Evolutionary conservation across 495 filamentous ascomycete species (phyloP), one percentile per base, ranked within the genome.

Genomic region (Lasiosphaeria miniovina): DNA sequence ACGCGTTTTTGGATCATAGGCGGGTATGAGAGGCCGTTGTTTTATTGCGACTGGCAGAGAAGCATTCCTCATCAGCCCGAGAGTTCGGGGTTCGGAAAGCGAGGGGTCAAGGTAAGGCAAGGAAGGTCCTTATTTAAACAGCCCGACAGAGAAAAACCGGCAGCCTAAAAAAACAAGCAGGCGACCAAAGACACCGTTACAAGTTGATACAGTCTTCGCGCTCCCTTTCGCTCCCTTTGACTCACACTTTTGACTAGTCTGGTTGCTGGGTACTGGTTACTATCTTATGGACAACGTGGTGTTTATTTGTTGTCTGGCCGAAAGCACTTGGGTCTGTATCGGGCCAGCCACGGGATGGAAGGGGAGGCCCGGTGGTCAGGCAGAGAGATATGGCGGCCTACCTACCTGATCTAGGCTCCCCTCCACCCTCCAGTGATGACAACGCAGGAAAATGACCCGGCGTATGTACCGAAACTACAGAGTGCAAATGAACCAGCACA

Each of bases 161-260:
- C 15, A 46, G 43, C 43, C 43, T 46, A 46, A 46, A 34, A 36
- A 54, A 54, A 46, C 34, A 4, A 12, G 10, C 43, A 8, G 53
- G 32, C 36, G 10, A 48, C 31, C 10, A 48, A 56, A 56, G 54
- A 49, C 54, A 56, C 53, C 15, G 53, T 55, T 55, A n/a, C 36
- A 24, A 34, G 36, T 11, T 14, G 34, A 55, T 24, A 45, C 36
- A 55, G n/a, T 7, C 7, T 38, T 33, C 14, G 3, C 11, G 33
- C 53, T 17, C 17, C 48, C 41, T 33, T 32, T 34, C 15, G 24
- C 3, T n/a, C 31, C 10, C 33, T 48, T 31, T 4, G 17, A n/a
- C 31, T 55, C 43, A 17, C 31, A 5, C 7, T 10, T 36, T 10
- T 12, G n/a, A 24, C 38, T 35, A 11, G 52, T 40, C n/a, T 41